Conservation (phyloP, 2,329 filamentous ascomycete species). For the Fusarium domesticum region DNA sequence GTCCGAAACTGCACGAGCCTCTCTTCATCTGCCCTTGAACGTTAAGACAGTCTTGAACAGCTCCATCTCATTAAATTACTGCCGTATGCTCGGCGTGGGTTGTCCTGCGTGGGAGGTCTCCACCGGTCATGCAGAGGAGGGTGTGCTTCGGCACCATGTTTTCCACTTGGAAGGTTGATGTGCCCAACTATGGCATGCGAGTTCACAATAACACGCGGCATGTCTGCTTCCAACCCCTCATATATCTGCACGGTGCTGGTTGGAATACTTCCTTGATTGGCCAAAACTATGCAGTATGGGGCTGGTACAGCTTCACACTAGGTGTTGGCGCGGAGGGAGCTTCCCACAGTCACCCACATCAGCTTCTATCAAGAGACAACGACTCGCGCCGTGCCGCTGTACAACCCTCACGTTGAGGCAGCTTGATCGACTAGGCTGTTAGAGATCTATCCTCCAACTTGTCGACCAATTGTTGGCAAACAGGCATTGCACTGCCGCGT, state of each 20-base stretch:
- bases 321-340: slow-evolving; percentile 12
- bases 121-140: slow-evolving; percentile 18
- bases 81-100: slow-evolving; percentile 23
- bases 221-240: slow-evolving; percentile 24
- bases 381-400: slow-evolving; percentile 16
- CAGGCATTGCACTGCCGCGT: slow-evolving; percentile 14
- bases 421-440: too few species aligned
- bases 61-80: slow-evolving; percentile 22
- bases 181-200: slow-evolving; percentile 14
- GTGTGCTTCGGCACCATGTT: neutral
- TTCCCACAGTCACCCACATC: slow-evolving; percentile 9
- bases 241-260: slow-evolving; percentile 11
- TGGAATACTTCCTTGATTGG: slow-evolving; percentile 17
- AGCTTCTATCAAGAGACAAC: too few species aligned
- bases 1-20: slow-evolving; percentile 10
- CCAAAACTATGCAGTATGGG: slow-evolving; percentile 7
- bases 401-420: too few species aligned
- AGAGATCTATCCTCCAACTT: too few species aligned
- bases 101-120: slow-evolving; percentile 14
- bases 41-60: slow-evolving; percentile 5
- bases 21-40: slow-evolving; percentile 9
- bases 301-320: slow-evolving; percentile 10
- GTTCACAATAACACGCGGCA: slow-evolving; percentile 16
- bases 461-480: neutral
- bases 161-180: slow-evolving; percentile 3